Base-by-base conservation (phyloP, 305 asterid genomes). In the Nicotiana rustica region DNA sequence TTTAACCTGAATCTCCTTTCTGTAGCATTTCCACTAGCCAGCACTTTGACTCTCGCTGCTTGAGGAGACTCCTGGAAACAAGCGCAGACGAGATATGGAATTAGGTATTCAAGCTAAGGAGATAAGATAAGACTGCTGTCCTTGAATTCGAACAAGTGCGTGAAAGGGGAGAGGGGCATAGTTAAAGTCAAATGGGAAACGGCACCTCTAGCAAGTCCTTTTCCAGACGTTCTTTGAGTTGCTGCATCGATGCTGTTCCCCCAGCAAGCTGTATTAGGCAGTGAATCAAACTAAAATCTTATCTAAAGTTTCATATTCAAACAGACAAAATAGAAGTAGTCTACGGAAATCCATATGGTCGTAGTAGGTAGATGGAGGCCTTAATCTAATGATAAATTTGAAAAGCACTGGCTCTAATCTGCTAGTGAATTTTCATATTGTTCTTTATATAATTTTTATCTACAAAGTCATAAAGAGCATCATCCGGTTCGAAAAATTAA, bases 171-270 rank as follows among this genome's bases (percentile, higher is more conserved):
- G 55, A 29, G 29, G 82, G 17, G 38, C 61, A 71, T 52, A 31
- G 17, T 52, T 19, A 68, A 41, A 44, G 41, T 65, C 64, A 64
- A 21, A 77, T 38, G 77, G 64, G 13, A 64, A 81, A 68, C 13
- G 41, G 77, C 83, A 96, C 99, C 98, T 94, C 98, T 84, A 94
- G 90, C 87, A 94, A 88, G 86, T 96, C 99, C 89, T 96, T 96
- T 91, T 96, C 99, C 80, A 96, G 94, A 67, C 99, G 98, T 85
- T 96, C 99, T 86, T 96, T 96, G 84, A 96, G 76, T 84, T 96
- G 99, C 86, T 94, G 98, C 98, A 96, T 92, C 75, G 99, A 96
- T 84, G 99, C 95, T 55, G 98, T 92, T 77, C 99, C 99, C 44
- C 99, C 98, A 82, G 99, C 89, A 89, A 96, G 98, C 98, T 96